Evolutionary conservation across 441 rosid species (phyloP).

Genomic region (Pelargonium hybrid): DNA sequence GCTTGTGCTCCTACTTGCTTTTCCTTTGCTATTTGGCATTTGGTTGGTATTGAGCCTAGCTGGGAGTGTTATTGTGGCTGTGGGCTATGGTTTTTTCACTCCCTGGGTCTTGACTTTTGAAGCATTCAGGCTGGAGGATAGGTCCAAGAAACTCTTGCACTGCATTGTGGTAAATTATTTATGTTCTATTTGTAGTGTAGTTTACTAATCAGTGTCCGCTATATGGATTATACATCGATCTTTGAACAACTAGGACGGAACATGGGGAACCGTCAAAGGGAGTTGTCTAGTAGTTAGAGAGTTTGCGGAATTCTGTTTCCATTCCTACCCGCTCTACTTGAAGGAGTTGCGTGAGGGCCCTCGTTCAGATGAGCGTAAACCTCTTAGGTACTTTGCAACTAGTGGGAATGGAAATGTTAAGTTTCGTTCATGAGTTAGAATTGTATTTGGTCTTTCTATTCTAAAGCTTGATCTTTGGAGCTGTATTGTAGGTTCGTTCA

Average conservation of each 20-base stretch:
- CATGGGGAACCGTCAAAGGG: conserved; percentile 64
- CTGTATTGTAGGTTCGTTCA: conserved; percentile 47
- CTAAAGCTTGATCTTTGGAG: not conserved
- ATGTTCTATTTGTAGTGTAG: not conserved
- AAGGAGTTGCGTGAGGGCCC: conserved; percentile 43
- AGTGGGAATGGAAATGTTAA: no score
- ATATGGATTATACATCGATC: no score
- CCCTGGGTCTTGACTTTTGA: conserved; percentile 81
- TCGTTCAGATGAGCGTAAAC: conserved; percentile 41
- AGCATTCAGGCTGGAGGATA: conserved; percentile 56
- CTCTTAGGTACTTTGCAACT: conserved; percentile 42
- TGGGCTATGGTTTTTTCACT: conserved; percentile 70
- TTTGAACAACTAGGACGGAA: conserved; percentile 50
- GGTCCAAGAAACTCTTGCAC: conserved; percentile 48
- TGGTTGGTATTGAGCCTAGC: conserved; percentile 67
- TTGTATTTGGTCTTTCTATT: not conserved
- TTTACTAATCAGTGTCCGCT: no score
- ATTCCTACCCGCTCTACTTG: conserved; percentile 55
- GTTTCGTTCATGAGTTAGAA: no score
- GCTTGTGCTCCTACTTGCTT: conserved; percentile 42
- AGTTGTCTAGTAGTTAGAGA: conserved; percentile 61
- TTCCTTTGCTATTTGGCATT: conserved; percentile 60
- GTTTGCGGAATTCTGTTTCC: conserved; percentile 58
- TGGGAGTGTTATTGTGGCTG: conserved; percentile 47
- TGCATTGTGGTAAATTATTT: conserved; percentile 44